Percentiles rank a stretch among this genome's conserved stretches.
These are phyloP conservation scores for Irpex rosettiformis DNA, from an alignment of 1,284 basidiomycete genomes.

Conservation along the genomic window DNA sequence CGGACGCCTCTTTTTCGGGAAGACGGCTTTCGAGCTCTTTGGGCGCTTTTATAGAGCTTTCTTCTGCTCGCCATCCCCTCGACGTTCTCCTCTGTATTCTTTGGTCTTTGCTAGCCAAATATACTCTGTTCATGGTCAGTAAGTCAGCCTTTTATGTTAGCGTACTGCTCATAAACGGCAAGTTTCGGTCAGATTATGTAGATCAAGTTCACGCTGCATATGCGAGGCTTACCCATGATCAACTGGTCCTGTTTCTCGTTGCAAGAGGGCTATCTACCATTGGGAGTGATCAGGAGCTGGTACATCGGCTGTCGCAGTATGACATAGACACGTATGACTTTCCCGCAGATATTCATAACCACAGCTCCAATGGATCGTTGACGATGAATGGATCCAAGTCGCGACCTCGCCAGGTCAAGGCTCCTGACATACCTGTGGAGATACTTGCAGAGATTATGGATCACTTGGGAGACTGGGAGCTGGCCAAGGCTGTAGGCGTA, in stretches of 20 bases:
- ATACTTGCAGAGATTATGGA: slow-evolving; percentile 75
- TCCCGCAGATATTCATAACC: slow-evolving; percentile 30
- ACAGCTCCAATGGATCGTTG: slow-evolving; percentile 8
- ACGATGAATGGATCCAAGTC: slow-evolving; percentile 16
- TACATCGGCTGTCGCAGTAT: slow-evolving; percentile 63
- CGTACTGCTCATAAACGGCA: slow-evolving; percentile 15
- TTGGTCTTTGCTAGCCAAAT: neutral
- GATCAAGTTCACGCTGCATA: slow-evolving; percentile 64
- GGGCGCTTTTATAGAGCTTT: neutral
- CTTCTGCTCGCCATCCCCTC: neutral
- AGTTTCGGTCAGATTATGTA: slow-evolving; percentile 21
- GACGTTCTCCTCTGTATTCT: neutral
- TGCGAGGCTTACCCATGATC: slow-evolving; percentile 56
- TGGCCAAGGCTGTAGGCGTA: slow-evolving; percentile 69
- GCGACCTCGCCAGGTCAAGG: slow-evolving; percentile 28
- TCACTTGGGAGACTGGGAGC: slow-evolving; percentile 76
- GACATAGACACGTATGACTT: slow-evolving; percentile 71
- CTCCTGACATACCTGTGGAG: slow-evolving; percentile 68
- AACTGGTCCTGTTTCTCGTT: slow-evolving; percentile 71
- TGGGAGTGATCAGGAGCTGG: slow-evolving; percentile 60
- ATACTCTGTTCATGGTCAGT: slow-evolving; percentile 5
- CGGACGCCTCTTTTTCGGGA: neutral
- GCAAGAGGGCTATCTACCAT: slow-evolving; percentile 60
- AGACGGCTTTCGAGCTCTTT: neutral
- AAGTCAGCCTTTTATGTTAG: neutral